phyloP scores from a whole-genome alignment of 2,329 filamentous ascomycete genomes.

The Oidium heveae region DNA sequence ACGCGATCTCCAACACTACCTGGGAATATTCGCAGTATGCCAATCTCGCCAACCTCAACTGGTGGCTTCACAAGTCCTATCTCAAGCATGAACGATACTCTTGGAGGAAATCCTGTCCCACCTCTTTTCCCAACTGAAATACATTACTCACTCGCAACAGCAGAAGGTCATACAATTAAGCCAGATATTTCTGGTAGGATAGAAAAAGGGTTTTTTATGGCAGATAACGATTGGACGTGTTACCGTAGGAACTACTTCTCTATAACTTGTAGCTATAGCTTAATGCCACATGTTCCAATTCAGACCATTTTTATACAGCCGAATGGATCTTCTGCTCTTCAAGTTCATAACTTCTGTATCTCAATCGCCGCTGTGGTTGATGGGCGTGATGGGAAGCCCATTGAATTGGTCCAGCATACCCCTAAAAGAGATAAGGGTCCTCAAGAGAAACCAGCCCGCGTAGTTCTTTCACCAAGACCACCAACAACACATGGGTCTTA shows the following conservation, averaged over 20 bases:
- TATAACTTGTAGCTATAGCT: conserved; percentile 35
- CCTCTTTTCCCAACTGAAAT: conserved; percentile 17
- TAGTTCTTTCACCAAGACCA: conserved; percentile 15
- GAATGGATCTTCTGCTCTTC: conserved; percentile 5
- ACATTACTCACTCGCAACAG: conserved; percentile 22
- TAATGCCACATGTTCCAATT: conserved; percentile 22
- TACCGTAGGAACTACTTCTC: conserved; percentile 52
- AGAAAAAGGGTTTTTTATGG: conserved; percentile 44
- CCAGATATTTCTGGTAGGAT: conserved; percentile 41
- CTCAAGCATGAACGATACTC: conserved; percentile 12
- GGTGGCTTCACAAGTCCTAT: conserved; percentile 14
- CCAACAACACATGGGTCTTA: conserved; percentile 9
- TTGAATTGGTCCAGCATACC: conserved; percentile 52
- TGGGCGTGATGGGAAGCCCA: conserved; percentile 31
- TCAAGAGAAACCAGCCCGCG: conserved; percentile 31
- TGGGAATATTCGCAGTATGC: conserved; percentile 9
- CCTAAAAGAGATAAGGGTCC: conserved; percentile 49
- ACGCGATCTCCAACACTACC: conserved; percentile 13
- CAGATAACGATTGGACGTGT: conserved; percentile 45
- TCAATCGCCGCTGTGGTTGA: conserved; percentile 42
- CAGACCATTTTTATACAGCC: conserved; percentile 17
- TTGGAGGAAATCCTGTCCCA: conserved; percentile 9
- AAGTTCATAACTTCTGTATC: conserved; percentile 35
- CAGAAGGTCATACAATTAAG: conserved; percentile 24
- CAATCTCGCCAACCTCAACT: conserved; percentile 13